Conservation (phyloP, 2,329 filamentous ascomycete genomes). For the Alternaria infectoria region DNA sequence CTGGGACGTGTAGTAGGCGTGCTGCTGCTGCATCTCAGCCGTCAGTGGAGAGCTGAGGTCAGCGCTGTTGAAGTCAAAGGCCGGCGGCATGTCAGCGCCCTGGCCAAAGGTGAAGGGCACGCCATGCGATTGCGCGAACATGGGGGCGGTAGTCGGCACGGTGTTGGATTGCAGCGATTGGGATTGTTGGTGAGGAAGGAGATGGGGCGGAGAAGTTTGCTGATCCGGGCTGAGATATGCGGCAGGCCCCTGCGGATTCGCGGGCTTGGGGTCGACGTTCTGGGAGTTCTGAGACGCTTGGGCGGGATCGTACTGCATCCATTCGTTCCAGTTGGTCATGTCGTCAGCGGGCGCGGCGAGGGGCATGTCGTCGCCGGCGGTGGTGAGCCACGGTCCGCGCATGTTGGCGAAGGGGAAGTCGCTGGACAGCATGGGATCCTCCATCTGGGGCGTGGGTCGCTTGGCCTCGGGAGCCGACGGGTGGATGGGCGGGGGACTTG, state of each 20-base stretch:
- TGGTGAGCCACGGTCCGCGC: slow-evolving; percentile 45
- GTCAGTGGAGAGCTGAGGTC: slow-evolving; percentile 41
- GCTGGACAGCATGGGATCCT: slow-evolving; percentile 43
- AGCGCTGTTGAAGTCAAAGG: slow-evolving; percentile 44
- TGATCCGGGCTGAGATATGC: slow-evolving; percentile 35
- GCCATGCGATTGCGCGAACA: slow-evolving; percentile 25
- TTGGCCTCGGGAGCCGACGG: slow-evolving; percentile 14
- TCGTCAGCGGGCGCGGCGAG: slow-evolving; percentile 40
- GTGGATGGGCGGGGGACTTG: slow-evolving; percentile 23
- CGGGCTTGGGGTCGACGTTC: slow-evolving; percentile 27
- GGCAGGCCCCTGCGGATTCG: slow-evolving; percentile 35
- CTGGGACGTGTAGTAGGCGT: slow-evolving; percentile 39
- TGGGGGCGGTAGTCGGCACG: slow-evolving; percentile 31
- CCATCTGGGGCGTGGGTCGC: slow-evolving; percentile 31
- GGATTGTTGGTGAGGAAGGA: slow-evolving; percentile 35
- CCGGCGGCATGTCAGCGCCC: slow-evolving; percentile 35
- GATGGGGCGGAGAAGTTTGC: slow-evolving; percentile 34
- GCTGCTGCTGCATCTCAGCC: slow-evolving; percentile 32
- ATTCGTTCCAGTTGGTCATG: slow-evolving; percentile 53
- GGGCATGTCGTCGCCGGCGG: slow-evolving; percentile 41
- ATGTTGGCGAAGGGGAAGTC: slow-evolving; percentile 42
- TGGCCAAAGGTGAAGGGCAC: slow-evolving; percentile 45
- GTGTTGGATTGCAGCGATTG: slow-evolving; percentile 28
- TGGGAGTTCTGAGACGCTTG: slow-evolving; percentile 39
- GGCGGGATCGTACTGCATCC: slow-evolving; percentile 56